Base-by-base conservation (phyloP, 2,329 filamentous ascomycete species). In the Cladosporium austrohemisphaericum region DNA sequence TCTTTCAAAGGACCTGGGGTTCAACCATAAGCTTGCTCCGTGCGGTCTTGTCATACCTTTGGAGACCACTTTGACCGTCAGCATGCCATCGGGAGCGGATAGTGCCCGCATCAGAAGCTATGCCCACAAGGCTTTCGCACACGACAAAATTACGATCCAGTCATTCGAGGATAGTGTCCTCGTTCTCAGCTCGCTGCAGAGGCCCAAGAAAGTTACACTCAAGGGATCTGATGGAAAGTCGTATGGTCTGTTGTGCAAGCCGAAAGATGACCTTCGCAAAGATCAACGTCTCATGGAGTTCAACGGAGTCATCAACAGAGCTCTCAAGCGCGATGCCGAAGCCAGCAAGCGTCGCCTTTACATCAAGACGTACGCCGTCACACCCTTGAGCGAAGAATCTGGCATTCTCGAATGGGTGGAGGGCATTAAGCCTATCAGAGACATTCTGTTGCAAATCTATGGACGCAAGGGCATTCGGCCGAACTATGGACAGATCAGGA, bases 281-380 rank as follows among this genome's bases (percentile, higher is more conserved):
- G 94, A 99, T 62, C 92, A 97, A 67, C 88, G 93, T 44, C 82
- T 98, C 16, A 98, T 98, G 91, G 94, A 98, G 65, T 98, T 98
- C 75, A 98, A 97, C 66, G 84, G 86, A 37, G 93, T 97, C 81
- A 97, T 98, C 73, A 98, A 98, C 66, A 81, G 93, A 52, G 89
- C 92, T 2, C 72, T 99, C 50, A 95, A 96, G 65, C 84, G 87
- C 54, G 91, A 97, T 61, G 84, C 91, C 2, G 91, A 96, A 64
- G 88, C 90, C 13, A 94, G 88, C 68, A 86, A 88, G 65, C 82
- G 93, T 13, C 87, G 93, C 56, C 78, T 98, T 49, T 95, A 95
- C 66, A 95, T 99, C 69, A 90, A 91, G 63, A 98, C 93, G 0
- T 98, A 99, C 61, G 90, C 89, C 5, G 94, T 99, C 10, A 95